phyloP scores from a whole-genome alignment of 352 stramenopile genomes.

The Pythium insidiosum region DNA sequence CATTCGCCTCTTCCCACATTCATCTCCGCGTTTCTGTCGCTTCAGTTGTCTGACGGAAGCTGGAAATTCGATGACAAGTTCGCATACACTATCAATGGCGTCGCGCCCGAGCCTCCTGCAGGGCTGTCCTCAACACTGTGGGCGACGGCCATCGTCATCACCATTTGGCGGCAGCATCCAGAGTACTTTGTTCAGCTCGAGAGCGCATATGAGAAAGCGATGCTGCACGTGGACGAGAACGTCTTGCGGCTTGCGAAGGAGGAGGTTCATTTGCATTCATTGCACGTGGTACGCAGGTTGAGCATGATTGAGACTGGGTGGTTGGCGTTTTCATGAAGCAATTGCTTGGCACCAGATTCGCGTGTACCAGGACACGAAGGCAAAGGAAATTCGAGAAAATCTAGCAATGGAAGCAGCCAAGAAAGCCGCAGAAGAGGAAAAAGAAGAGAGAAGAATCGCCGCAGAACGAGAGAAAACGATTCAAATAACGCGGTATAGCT shows the following conservation, averaged over 20 bases:
- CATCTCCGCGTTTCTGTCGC: conserved; percentile 16
- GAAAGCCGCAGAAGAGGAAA: conserved; percentile 32
- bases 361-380: conserved; percentile 44
- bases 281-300: no score
- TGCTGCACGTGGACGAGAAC: conserved; percentile 54
- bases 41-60: conserved; percentile 56
- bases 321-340: neutral
- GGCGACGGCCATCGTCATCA: conserved; percentile 48
- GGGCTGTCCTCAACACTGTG: conserved; percentile 47
- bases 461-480: conserved; percentile 22
- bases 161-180: conserved; percentile 44
- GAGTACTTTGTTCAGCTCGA: conserved; percentile 55
- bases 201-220: conserved; percentile 39
- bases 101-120: conserved; percentile 26
- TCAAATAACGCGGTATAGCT: conserved; percentile 28
- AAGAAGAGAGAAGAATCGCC: conserved; percentile 24
- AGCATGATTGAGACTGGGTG: no score
- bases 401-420: conserved; percentile 31
- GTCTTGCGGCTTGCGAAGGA: conserved; percentile 42
- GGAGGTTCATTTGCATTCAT: no score
- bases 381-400: conserved; percentile 32
- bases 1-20: neutral
- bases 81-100: conserved; percentile 37
- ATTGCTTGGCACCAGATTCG: no score
- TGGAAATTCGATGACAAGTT: conserved; percentile 54